phyloP scores from a whole-genome alignment of 176 grass and related monocot species.

The Musa acuminata region DNA sequence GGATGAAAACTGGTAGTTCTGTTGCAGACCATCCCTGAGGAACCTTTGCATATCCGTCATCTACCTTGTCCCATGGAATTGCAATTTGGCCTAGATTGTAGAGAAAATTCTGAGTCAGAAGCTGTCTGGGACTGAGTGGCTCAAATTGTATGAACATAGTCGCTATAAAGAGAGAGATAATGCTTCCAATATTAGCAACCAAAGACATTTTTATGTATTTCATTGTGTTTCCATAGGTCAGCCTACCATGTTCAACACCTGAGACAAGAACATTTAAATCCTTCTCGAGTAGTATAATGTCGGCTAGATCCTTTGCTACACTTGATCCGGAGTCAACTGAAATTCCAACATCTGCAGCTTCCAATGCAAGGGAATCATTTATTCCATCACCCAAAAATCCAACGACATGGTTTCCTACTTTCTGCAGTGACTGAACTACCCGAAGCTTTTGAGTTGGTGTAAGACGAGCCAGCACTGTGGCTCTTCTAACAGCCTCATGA shows the following conservation, averaged over 20 bases:
- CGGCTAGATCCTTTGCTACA: slow-evolving; percentile 28
- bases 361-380: slow-evolving; percentile 37
- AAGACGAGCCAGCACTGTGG: slow-evolving; percentile 32
- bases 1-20: slow-evolving; percentile 28
- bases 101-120: slow-evolving; percentile 38
- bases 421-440: slow-evolving; percentile 33
- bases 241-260: slow-evolving; percentile 28
- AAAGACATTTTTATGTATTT: slow-evolving; percentile 44
- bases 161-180: slow-evolving; percentile 24
- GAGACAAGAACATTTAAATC: slow-evolving; percentile 39
- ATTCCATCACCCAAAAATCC: slow-evolving; percentile 38
- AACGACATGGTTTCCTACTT: slow-evolving; percentile 33
- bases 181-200: slow-evolving; percentile 27
- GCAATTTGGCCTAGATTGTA: slow-evolving; percentile 38
- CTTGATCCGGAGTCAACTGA: slow-evolving; percentile 36
- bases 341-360: slow-evolving; percentile 37
- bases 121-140: slow-evolving; percentile 25
- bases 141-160: slow-evolving; percentile 25
- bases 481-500: slow-evolving; percentile 31
- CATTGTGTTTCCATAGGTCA: slow-evolving; percentile 41
- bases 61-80: slow-evolving; percentile 42
- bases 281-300: slow-evolving; percentile 41
- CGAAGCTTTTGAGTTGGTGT: slow-evolving; percentile 37
- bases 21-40: slow-evolving; percentile 31
- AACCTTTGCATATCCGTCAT: slow-evolving; percentile 23